Percentiles rank a stretch among this genome's conserved stretches.
These are phyloP conservation scores for Sclerotinia nivalis DNA, from an alignment of 2,329 filamentous ascomycete genomes.

Conservation along the genomic window DNA sequence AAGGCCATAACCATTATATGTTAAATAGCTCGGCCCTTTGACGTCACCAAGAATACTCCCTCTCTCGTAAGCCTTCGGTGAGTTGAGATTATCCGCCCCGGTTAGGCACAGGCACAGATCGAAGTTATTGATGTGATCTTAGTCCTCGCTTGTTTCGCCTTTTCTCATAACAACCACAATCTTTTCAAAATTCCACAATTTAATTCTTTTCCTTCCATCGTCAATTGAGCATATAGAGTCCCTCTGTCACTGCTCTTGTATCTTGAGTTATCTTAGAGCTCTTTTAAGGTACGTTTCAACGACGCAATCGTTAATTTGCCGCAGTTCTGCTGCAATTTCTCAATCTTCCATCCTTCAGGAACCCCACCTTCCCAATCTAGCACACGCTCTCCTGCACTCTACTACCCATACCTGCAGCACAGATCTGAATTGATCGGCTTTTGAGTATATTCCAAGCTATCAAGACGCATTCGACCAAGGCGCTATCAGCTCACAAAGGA, in stretches of 20 bases:
- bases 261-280: background rate
- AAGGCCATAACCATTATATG: background rate
- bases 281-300: background rate
- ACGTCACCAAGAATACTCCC: background rate
- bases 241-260: conserved; percentile 9
- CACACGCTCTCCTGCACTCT: background rate
- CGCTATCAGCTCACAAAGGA: background rate
- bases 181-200: background rate
- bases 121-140: background rate
- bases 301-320: background rate
- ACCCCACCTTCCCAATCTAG: background rate
- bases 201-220: background rate
- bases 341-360: background rate
- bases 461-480: background rate
- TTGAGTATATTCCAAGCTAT: background rate
- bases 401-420: background rate
- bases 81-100: conserved; percentile 3
- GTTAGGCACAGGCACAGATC: background rate
- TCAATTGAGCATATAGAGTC: conserved; percentile 14
- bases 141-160: background rate
- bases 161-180: background rate
- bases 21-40: background rate
- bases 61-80: background rate
- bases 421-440: background rate
- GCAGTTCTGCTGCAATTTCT: background rate